A percentile compares a stretch with the other conserved stretches of the same genome.
phyloP scores from a whole-genome alignment of 2,329 filamentous ascomycete genomes.

The Alternaria viburni region DNA sequence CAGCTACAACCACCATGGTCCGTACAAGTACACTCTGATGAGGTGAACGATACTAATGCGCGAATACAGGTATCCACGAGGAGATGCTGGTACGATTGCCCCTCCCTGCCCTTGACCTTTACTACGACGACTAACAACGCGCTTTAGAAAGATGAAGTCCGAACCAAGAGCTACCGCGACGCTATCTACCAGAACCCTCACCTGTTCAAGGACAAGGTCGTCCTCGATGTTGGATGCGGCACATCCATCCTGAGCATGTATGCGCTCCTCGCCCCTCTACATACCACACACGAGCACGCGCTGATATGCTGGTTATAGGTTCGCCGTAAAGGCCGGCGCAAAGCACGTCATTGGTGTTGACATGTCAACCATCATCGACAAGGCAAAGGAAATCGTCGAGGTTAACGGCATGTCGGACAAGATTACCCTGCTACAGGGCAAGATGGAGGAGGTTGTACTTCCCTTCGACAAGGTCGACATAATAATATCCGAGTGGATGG shows the following conservation, averaged over 20 bases:
- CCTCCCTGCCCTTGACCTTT: slow-evolving; percentile 2
- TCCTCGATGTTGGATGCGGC: slow-evolving; percentile 96
- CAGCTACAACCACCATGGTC: slow-evolving; percentile 98
- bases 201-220: slow-evolving; percentile 87
- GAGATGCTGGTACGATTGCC: slow-evolving; percentile 85
- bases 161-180: slow-evolving; percentile 95
- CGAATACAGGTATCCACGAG: slow-evolving; percentile 81
- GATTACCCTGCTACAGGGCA: slow-evolving; percentile 97
- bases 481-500: slow-evolving; percentile 99
- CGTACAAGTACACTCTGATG: slow-evolving; percentile 48
- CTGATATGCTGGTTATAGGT: slow-evolving; percentile 65
- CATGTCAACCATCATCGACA: slow-evolving; percentile 99
- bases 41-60: slow-evolving; percentile 48
- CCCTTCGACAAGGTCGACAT: slow-evolving; percentile 97
- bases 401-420: slow-evolving; percentile 91
- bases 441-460: slow-evolving; percentile 98
- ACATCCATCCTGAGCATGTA: slow-evolving; percentile 99
- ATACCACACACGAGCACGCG: slow-evolving; percentile 19
- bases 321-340: slow-evolving; percentile 92
- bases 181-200: slow-evolving; percentile 97
- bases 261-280: slow-evolving; percentile 42
- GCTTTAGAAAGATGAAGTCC: slow-evolving; percentile 92
- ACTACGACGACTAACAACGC: slow-evolving; percentile 14
- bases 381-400: slow-evolving; percentile 93
- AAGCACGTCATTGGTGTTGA: slow-evolving; percentile 99